phyloP scores from a whole-genome alignment of 768 basidiomycete species.

The Candolleomyces efflorescens region DNA sequence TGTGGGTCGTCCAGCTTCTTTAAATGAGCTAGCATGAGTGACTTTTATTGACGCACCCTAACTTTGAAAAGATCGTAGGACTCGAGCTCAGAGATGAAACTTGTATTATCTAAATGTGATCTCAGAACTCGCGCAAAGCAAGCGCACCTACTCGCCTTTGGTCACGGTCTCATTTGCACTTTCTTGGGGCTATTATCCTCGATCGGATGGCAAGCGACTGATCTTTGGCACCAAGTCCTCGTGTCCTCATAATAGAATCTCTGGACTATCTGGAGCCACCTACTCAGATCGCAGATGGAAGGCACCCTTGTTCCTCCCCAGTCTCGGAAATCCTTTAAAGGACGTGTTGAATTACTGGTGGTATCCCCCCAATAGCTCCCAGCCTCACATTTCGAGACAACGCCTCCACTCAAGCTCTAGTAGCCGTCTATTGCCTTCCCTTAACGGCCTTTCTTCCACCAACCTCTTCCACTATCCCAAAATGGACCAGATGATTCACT shows the following conservation, averaged over 20 bases:
- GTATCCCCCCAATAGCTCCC: not conserved
- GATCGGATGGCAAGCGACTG: not conserved
- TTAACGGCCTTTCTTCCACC: not conserved
- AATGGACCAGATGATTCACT: slow-evolving; percentile 66
- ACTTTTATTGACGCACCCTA: not conserved
- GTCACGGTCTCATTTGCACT: not conserved
- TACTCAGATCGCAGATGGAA: not conserved
- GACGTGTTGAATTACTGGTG: not conserved
- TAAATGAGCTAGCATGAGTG: not conserved
- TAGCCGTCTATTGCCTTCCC: not conserved
- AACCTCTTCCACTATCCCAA: not conserved
- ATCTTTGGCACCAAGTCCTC: not conserved
- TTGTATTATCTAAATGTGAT: slow-evolving; percentile 4
- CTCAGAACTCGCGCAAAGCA: not conserved
- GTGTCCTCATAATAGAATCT: not conserved
- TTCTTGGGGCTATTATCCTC: not conserved
- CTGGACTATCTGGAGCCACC: not conserved
- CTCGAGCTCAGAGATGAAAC: slow-evolving; percentile 9
- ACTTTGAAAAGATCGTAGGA: slow-evolving; percentile 3
- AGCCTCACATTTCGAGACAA: not conserved
- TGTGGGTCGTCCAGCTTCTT: not conserved
- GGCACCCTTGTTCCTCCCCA: not conserved
- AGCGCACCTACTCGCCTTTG: not conserved
- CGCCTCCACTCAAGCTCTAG: not conserved
- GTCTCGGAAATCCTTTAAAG: not conserved